phyloP scores from a whole-genome alignment of 1,284 basidiomycete species.

The Ceratorhiza oryzae-sativae region DNA sequence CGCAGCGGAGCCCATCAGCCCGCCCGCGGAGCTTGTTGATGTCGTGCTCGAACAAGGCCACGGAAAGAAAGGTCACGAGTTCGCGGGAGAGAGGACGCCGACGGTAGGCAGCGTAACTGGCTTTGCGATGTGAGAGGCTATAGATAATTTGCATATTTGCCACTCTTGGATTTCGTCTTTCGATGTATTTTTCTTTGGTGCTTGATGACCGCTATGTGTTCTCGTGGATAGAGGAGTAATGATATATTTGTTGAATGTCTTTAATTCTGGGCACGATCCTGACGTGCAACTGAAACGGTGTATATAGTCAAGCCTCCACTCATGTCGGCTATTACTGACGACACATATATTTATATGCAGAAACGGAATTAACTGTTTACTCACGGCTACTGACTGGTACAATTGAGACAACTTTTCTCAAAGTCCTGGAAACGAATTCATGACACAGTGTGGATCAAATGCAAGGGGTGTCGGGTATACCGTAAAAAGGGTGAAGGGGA shows the following conservation, averaged over 20 bases:
- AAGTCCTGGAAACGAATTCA: constrained; percentile 38
- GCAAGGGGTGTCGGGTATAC: constrained; percentile 38
- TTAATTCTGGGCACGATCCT: too few relatives aligned
- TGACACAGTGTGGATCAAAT: constrained; percentile 39
- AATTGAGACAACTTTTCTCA: constrained; percentile 30
- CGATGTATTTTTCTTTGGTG: constrained; percentile 13
- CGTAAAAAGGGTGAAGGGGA: constrained; percentile 27
- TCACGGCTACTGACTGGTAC: constrained; percentile 35
- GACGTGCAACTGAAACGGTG: too few relatives aligned
- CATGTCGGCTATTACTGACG: background rate
- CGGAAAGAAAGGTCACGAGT: constrained; percentile 6
- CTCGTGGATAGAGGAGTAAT: background rate
- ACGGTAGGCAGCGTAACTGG: constrained; percentile 23
- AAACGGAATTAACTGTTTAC: constrained; percentile 33
- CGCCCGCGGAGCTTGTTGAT: constrained; percentile 26
- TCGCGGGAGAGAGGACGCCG: constrained; percentile 19
- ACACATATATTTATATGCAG: background rate
- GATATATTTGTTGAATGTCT: constrained; percentile 2
- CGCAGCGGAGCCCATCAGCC: constrained; percentile 16
- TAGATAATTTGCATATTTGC: background rate
- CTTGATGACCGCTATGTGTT: background rate
- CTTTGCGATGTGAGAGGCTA: constrained; percentile 17
- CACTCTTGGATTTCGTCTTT: background rate
- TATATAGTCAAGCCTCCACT: too few relatives aligned
- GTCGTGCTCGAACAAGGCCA: constrained; percentile 14